Percentiles rank a stretch among this genome's conserved stretches.
Conservation (phyloP, 345 rosid genomes). For the Acer campestre region DNA sequence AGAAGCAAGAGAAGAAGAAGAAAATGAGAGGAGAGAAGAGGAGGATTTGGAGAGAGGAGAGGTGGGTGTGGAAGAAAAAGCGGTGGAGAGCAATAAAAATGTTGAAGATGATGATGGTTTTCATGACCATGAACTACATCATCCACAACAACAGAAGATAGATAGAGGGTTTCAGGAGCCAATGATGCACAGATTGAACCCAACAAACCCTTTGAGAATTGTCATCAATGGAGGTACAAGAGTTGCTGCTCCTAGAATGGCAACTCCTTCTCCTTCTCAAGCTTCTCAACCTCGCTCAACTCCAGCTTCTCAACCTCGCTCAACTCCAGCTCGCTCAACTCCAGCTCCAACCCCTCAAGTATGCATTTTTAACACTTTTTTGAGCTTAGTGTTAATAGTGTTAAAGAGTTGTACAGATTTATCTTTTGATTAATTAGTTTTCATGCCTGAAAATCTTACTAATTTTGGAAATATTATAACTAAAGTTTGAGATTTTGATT, state of each 20-base stretch:
- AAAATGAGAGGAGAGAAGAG: conserved; percentile 12
- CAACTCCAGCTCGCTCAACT: conserved; percentile 40
- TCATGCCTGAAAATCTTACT: background rate
- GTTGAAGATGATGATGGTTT: background rate
- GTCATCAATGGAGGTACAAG: conserved; percentile 54
- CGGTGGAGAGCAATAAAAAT: conserved; percentile 16
- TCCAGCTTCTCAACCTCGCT: conserved; percentile 64
- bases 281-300: conserved; percentile 32
- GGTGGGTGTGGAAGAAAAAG: conserved; percentile 33
- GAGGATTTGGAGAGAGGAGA: conserved; percentile 57
- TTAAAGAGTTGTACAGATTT: background rate
- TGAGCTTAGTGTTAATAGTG: conserved; percentile 10
- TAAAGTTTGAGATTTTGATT: background rate
- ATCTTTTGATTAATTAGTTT: background rate
- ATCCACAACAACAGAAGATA: background rate
- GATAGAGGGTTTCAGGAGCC: conserved; percentile 38
- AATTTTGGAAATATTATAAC: background rate
- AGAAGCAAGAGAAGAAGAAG: conserved; percentile 13
- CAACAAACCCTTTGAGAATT: conserved; percentile 81
- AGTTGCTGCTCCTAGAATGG: conserved; percentile 36
- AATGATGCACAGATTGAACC: conserved; percentile 72
- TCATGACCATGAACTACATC: background rate
- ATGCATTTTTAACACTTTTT: conserved; percentile 15
- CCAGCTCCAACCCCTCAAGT: conserved; percentile 89
- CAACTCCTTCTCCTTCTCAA: conserved; percentile 53